A percentile compares a stretch with the other conserved stretches of the same genome.
Evolutionary conservation across 2,329 filamentous ascomycete genomes (phyloP).

Genomic region (Arthrobotrys megalospora): DNA sequence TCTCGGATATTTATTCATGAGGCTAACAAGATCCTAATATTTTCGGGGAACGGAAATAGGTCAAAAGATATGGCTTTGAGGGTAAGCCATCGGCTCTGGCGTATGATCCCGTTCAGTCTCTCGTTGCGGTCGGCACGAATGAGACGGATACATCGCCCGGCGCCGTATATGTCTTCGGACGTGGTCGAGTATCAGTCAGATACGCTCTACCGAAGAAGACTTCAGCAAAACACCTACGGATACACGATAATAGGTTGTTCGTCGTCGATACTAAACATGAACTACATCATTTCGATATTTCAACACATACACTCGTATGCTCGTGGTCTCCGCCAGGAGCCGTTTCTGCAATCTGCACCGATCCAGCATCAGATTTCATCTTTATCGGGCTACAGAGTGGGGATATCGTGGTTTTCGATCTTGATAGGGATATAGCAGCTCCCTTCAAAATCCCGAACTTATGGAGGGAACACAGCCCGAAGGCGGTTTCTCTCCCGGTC

Average conservation of each 20-base stretch:
- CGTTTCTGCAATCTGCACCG: constrained; percentile 81
- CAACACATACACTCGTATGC: constrained; percentile 16
- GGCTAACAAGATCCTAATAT: constrained; percentile 35
- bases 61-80: constrained; percentile 63
- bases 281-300: constrained; percentile 80
- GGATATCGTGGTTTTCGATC: constrained; percentile 91
- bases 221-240: constrained; percentile 83
- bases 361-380: constrained; percentile 93
- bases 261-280: constrained; percentile 90
- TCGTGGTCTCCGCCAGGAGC: constrained; percentile 77
- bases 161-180: constrained; percentile 90
- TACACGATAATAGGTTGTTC: constrained; percentile 87
- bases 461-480: constrained; percentile 82
- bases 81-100: constrained; percentile 80
- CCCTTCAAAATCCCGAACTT: constrained; percentile 88
- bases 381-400: constrained; percentile 86
- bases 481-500: constrained; percentile 76
- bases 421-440: constrained; percentile 80
- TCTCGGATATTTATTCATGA: constrained; percentile 24
- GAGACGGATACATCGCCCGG: constrained; percentile 80
- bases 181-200: constrained; percentile 82
- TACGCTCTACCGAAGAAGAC: constrained; percentile 79
- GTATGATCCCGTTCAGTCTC: constrained; percentile 93
- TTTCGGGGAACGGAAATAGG: constrained; percentile 12
- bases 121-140: constrained; percentile 91